phyloP scores from a whole-genome alignment of 2,329 filamentous ascomycete species.

The Colletotrichum eremochloae region DNA sequence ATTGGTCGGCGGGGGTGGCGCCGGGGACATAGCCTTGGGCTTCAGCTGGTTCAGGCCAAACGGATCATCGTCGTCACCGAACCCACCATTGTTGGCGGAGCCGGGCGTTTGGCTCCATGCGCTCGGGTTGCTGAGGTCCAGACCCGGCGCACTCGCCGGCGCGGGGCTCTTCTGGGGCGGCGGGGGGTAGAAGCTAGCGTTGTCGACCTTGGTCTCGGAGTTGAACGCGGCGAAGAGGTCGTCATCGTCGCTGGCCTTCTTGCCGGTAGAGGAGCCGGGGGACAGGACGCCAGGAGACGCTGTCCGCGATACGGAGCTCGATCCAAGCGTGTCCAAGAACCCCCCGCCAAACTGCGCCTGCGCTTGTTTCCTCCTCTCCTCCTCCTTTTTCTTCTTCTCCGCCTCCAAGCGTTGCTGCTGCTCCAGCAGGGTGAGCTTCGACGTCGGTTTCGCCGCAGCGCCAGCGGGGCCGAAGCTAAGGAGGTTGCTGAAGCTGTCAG shows the following conservation, averaged over 20 bases:
- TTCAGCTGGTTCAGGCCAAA: slow-evolving; percentile 82
- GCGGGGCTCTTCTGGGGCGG: slow-evolving; percentile 60
- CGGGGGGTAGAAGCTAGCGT: slow-evolving; percentile 74
- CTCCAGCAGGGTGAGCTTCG: slow-evolving; percentile 83
- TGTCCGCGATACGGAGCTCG: slow-evolving; percentile 62
- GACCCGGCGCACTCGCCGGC: slow-evolving; percentile 57
- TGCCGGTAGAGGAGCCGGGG: slow-evolving; percentile 46
- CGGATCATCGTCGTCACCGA: slow-evolving; percentile 85
- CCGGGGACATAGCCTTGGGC: slow-evolving; percentile 51
- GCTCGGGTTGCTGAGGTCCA: slow-evolving; percentile 67
- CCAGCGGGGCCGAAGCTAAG: slow-evolving; percentile 68
- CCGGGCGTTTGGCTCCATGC: slow-evolving; percentile 63
- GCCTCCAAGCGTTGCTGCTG: slow-evolving; percentile 77
- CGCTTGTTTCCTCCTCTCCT: slow-evolving; percentile 77
- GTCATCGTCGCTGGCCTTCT: slow-evolving; percentile 63
- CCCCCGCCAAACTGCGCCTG: slow-evolving; percentile 83
- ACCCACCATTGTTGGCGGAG: slow-evolving; percentile 49
- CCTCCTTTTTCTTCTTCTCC: slow-evolving; percentile 79
- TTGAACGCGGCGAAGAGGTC: slow-evolving; percentile 78
- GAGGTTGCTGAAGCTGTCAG: slow-evolving; percentile 84
- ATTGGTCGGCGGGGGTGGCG: slow-evolving; percentile 44
- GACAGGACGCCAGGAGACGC: slow-evolving; percentile 57
- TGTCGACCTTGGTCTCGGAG: slow-evolving; percentile 75
- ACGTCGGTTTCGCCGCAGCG: slow-evolving; percentile 68
- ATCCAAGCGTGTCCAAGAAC: slow-evolving; percentile 82